Percentiles rank a stretch among this genome's conserved stretches.
Evolutionary conservation across 495 filamentous ascomycete genomes (phyloP).

Genomic region (Sordaria brevicollis): DNA sequence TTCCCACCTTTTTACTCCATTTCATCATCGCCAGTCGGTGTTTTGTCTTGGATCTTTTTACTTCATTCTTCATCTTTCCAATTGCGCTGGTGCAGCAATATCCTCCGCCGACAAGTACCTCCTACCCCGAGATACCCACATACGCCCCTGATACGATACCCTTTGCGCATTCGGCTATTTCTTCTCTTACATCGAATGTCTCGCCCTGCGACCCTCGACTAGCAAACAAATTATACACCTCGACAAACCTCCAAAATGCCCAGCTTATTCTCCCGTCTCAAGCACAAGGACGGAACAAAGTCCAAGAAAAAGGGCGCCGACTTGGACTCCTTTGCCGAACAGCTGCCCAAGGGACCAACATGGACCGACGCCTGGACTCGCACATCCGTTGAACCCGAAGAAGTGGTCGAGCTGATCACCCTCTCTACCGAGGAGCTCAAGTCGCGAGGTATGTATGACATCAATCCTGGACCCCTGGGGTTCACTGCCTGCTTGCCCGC

Average conservation of each 20-base stretch:
- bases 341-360: conserved; percentile 52
- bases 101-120: neutral
- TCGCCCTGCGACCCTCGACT: conserved; percentile 9
- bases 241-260: conserved; percentile 27
- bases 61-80: neutral
- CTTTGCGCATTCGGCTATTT: conserved; percentile 1
- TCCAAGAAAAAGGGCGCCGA: conserved; percentile 47
- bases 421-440: conserved; percentile 88
- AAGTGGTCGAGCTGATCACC: conserved; percentile 76
- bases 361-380: conserved; percentile 89
- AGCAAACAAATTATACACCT: conserved; percentile 6
- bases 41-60: neutral
- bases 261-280: conserved; percentile 64
- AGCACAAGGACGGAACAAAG: conserved; percentile 55
- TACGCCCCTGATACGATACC: neutral
- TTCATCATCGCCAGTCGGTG: neutral
- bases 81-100: neutral
- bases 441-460: conserved; percentile 67
- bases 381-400: conserved; percentile 76
- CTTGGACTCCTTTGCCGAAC: conserved; percentile 31
- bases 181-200: conserved; percentile 7
- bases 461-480: conserved; percentile 13
- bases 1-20: neutral
- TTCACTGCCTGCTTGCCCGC: neutral
- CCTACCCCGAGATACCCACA: neutral